A percentile compares a stretch with the other conserved stretches of the same genome.
Evolutionary conservation across 1,139 yeast species (phyloP).

Genomic region (Hyphopichia fennica): DNA sequence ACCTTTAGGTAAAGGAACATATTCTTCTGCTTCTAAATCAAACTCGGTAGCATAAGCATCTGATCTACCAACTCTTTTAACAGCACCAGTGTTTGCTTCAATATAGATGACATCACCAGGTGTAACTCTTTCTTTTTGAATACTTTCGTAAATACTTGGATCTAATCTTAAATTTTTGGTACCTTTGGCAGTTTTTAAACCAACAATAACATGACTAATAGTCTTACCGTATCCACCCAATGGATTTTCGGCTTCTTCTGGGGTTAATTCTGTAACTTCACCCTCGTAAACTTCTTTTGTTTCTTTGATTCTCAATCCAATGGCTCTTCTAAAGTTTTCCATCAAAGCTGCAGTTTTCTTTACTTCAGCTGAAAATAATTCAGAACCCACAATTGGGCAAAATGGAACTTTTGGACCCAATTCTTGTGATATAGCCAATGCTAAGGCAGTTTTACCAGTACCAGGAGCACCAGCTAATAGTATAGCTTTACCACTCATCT

Average conservation of each 20-base stretch:
- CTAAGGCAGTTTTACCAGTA: constrained; percentile 96
- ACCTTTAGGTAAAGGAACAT: constrained; percentile 97
- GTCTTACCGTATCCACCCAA: constrained; percentile 98
- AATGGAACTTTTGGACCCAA: constrained; percentile 98
- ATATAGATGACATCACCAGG: constrained; percentile 97
- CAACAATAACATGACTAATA: constrained; percentile 89
- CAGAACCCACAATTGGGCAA: constrained; percentile 96
- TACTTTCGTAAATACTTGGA: constrained; percentile 93
- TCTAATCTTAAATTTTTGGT: constrained; percentile 90
- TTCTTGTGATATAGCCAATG: constrained; percentile 94
- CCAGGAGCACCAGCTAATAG: constrained; percentile 97
- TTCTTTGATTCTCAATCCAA: constrained; percentile 93
- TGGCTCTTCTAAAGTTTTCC: constrained; percentile 97
- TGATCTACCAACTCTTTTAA: constrained; percentile 94
- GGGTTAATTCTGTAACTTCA: constrained; percentile 93
- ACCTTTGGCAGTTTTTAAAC: constrained; percentile 93
- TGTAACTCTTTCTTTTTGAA: constrained; percentile 91
- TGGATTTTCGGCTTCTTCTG: constrained; percentile 97
- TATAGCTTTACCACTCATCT: constrained; percentile 95
- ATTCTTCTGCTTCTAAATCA: constrained; percentile 97
- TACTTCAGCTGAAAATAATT: constrained; percentile 93
- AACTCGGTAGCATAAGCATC: constrained; percentile 98
- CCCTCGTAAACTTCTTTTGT: constrained; percentile 99
- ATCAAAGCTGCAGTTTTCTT: constrained; percentile 95
- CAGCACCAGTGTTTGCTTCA: constrained; percentile 97